Conservation (phyloP, 2,329 filamentous ascomycete species). For the Gliomastix tumulicola region DNA sequence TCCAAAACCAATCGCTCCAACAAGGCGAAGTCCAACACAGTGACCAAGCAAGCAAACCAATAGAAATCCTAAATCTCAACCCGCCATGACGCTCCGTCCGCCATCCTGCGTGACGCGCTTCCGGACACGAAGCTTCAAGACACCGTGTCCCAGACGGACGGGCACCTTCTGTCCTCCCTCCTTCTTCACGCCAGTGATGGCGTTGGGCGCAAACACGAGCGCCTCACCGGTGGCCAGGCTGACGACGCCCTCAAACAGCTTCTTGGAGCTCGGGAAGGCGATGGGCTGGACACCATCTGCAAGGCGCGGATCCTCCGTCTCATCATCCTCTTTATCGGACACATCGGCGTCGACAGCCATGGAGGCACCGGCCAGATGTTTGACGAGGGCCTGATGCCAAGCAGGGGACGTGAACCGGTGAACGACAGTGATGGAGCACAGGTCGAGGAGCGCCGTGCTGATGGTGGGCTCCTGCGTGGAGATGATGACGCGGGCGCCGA, state of each 20-base stretch:
- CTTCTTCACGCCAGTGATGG: slow-evolving; percentile 14
- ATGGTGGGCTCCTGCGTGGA: slow-evolving; percentile 74
- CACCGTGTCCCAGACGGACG: slow-evolving; percentile 22
- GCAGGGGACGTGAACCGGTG: slow-evolving; percentile 64
- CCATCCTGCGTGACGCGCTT: slow-evolving; percentile 35
- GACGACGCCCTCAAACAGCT: slow-evolving; percentile 34
- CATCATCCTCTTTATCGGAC: no score
- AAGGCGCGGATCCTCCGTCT: no score
- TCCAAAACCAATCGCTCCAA: no score
- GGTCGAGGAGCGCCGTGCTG: slow-evolving; percentile 58
- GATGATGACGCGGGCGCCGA: slow-evolving; percentile 60
- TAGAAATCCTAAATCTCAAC: no score
- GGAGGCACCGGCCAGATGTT: slow-evolving; percentile 34
- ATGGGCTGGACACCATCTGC: not conserved
- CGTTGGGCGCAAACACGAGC: slow-evolving; percentile 37
- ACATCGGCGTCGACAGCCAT: not conserved
- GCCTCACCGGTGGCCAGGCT: slow-evolving; percentile 34
- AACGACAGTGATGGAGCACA: slow-evolving; percentile 66
- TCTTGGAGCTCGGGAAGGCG: slow-evolving; percentile 3
- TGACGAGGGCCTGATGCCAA: slow-evolving; percentile 43
- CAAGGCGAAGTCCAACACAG: no score
- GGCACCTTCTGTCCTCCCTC: not conserved
- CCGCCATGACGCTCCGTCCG: slow-evolving; percentile 35
- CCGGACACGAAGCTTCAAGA: slow-evolving; percentile 31
- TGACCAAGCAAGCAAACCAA: no score